A percentile compares a stretch with the other conserved stretches of the same genome.
Evolutionary conservation across 495 filamentous ascomycete species (phyloP).

Genomic region (Talaromyces liani): DNA sequence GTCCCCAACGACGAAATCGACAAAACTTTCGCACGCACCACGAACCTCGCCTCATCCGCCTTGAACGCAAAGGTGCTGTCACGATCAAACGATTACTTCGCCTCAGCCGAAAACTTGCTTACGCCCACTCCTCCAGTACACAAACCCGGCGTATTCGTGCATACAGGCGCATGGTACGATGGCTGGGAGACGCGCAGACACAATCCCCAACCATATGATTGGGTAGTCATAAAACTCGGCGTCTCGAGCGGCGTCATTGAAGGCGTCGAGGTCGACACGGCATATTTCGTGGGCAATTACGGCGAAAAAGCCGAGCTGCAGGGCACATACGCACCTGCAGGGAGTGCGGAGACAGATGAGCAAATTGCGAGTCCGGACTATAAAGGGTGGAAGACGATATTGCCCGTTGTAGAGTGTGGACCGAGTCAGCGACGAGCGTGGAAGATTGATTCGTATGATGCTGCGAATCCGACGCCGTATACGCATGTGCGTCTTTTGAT

Average conservation of each 20-base stretch:
- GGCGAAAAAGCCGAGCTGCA: constrained; percentile 78
- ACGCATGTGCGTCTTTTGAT: constrained; percentile 83
- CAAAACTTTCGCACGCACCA: constrained; percentile 49
- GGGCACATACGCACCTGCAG: constrained; percentile 52
- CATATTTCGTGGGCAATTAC: constrained; percentile 82
- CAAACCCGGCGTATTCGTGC: constrained; percentile 74
- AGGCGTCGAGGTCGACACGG: constrained; percentile 81
- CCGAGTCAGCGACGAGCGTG: constrained; percentile 72
- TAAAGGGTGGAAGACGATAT: constrained; percentile 63
- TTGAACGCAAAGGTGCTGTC: constrained; percentile 69
- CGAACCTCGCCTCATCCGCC: constrained; percentile 69
- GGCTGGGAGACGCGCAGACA: constrained; percentile 92
- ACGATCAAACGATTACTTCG: constrained; percentile 87
- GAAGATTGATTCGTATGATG: constrained; percentile 46
- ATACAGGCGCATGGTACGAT: constrained; percentile 88
- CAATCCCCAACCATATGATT: constrained; percentile 73
- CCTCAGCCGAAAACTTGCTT: constrained; percentile 70
- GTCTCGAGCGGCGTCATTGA: constrained; percentile 67
- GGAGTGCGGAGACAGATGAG: constrained; percentile 48
- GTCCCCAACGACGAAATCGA: constrained; percentile 58
- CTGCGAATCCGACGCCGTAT: constrained; percentile 55
- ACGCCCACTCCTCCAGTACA: constrained; percentile 68
- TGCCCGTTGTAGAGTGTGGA: constrained; percentile 63
- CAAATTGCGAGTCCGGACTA: constrained; percentile 53
- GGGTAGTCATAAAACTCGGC: constrained; percentile 74